A percentile compares a stretch with the other conserved stretches of the same genome.
Evolutionary conservation across 306 rosid genomes (phyloP).

Genomic region (Sindora glabra): DNA sequence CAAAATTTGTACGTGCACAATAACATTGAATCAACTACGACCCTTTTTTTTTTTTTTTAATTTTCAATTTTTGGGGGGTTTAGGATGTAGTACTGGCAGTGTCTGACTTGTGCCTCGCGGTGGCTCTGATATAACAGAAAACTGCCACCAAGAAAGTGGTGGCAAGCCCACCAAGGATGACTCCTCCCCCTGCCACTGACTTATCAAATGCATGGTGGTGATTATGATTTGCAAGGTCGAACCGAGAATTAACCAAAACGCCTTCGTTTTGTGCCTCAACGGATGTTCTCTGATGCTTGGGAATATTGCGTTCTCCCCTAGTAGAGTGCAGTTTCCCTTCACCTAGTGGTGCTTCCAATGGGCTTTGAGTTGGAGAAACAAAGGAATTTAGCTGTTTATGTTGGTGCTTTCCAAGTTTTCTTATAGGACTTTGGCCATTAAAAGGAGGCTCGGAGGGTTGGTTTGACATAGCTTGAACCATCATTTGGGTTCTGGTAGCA

Average conservation of each 20-base stretch:
- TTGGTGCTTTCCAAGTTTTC: conserved; percentile 60
- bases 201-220: conserved; percentile 44
- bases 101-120: conserved; percentile 35
- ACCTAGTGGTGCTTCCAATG: conserved; percentile 18
- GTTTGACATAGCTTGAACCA: conserved; percentile 3
- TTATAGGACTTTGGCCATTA: conserved; percentile 8
- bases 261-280: conserved; percentile 6
- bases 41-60: too few relatives aligned
- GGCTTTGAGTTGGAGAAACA: conserved; percentile 21
- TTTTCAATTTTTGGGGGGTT: too few relatives aligned
- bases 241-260: conserved; percentile 4
- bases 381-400: not conserved
- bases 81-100: not conserved
- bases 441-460: conserved; percentile 15
- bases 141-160: conserved; percentile 59
- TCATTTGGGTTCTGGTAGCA: conserved; percentile 11
- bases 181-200: conserved; percentile 72
- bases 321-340: not conserved
- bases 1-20: too few relatives aligned
- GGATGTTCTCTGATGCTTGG: conserved; percentile 17
- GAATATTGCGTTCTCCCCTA: conserved; percentile 13
- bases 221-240: conserved; percentile 17
- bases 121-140: conserved; percentile 75
- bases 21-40: too few relatives aligned
- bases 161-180: conserved; percentile 84